Evolutionary conservation across 495 filamentous ascomycete species (phyloP).

Genomic region (Hyaloscypha finlandica): DNA sequence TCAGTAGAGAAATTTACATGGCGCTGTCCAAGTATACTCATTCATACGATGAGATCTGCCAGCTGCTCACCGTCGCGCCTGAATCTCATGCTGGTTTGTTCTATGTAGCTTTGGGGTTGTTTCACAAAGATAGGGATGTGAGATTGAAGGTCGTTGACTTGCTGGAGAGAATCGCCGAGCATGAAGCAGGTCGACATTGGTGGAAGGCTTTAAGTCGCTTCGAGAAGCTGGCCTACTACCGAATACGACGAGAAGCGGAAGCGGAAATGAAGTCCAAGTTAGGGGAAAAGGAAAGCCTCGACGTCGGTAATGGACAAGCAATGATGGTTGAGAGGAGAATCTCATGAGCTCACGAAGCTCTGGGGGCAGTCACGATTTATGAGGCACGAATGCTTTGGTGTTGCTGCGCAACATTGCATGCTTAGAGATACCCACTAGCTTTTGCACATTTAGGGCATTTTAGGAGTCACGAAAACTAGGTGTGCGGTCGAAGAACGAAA

Average conservation of each 20-base stretch:
- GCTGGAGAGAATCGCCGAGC: slow-evolving; percentile 76
- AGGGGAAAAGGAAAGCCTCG: slow-evolving; percentile 28
- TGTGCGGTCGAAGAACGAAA: not conserved
- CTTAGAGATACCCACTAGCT: slow-evolving; percentile 26
- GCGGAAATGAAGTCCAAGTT: slow-evolving; percentile 39
- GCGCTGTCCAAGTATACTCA: slow-evolving; percentile 74
- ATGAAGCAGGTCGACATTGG: slow-evolving; percentile 92
- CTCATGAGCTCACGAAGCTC: slow-evolving; percentile 18
- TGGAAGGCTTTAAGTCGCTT: slow-evolving; percentile 87
- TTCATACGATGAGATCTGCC: slow-evolving; percentile 85
- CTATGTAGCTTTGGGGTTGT: slow-evolving; percentile 89
- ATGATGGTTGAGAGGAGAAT: slow-evolving; percentile 30
- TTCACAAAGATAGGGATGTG: slow-evolving; percentile 82
- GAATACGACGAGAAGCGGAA: slow-evolving; percentile 67
- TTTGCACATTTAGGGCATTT: slow-evolving; percentile 1
- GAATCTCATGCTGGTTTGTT: slow-evolving; percentile 90
- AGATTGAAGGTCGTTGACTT: slow-evolving; percentile 76
- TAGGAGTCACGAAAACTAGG: not conserved
- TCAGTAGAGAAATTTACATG: slow-evolving; percentile 77
- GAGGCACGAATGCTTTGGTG: slow-evolving; percentile 24
- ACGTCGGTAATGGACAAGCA: slow-evolving; percentile 36
- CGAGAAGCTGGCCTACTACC: slow-evolving; percentile 75
- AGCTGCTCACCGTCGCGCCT: slow-evolving; percentile 82
- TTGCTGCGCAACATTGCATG: slow-evolving; percentile 26
- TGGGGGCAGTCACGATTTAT: slow-evolving; percentile 21